Evolutionary conservation across 2,329 filamentous ascomycete species (phyloP), one percentile per base, ranked within the genome.

Genomic region (Tympanopsis confertula): DNA sequence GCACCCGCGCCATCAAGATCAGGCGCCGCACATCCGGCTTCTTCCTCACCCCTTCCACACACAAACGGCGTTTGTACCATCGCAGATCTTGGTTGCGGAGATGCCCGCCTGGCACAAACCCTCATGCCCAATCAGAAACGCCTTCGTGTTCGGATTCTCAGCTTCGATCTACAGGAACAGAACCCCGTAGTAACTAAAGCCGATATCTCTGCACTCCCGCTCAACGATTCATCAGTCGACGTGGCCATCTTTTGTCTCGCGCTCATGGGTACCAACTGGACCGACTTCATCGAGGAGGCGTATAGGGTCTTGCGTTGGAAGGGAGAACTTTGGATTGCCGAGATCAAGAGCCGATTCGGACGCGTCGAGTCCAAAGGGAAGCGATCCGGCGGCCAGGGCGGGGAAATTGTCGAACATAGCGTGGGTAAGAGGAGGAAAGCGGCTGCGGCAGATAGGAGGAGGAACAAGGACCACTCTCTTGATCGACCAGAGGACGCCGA

Each of bases 191-290:
- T 98, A 44, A 94, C 85, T 1, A 77, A 81, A 44, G 87, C 91
- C 13, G 91, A 98, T 60, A 93, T 96, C 38, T 82, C 87, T 19
- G 73, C 82, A 42, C 66, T 98, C 2, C 89, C 89, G 0, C 64
- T 94, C 1, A 65, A 66, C 4, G 78, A 88, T 47, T 79, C 77
- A 33, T 78, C 73, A 43, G 78, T 87, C 43, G 87, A 98, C 57
- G 71, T 98, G 4, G 85, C 85, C 36, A 80, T 98, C 47, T 96
- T 96, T 67, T 98, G 91, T 58, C 72, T 98, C 22, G 91, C 91
- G 37, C 75, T 98, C 41, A 98, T 98, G 91, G 91, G 91, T 53
- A 98, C 91, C 39, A 98, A 98, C 64, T 98, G 91, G 89, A 74
- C 94, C 38, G 80, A 86, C 49, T 96, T 98, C 56, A 74, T 98